Conservation (phyloP, 352 stramenopile species). For the Globisporangium recalcitrans region DNA sequence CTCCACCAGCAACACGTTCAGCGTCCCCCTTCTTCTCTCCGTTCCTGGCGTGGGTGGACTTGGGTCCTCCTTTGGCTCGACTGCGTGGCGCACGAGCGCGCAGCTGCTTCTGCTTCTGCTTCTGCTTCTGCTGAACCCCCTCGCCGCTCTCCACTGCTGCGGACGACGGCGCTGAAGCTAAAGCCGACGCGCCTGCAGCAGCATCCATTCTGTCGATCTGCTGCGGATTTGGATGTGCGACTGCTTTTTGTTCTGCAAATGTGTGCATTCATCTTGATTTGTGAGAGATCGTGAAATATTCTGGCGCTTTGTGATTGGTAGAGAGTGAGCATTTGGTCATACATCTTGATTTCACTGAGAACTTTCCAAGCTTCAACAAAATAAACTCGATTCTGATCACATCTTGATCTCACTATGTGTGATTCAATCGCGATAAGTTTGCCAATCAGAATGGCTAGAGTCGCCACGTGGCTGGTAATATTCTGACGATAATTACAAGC, state of each 20-base stretch:
- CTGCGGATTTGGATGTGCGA: too few species aligned
- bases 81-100: background rate
- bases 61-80: background rate
- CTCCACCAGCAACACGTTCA: background rate
- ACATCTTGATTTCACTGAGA: background rate
- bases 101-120: too few species aligned
- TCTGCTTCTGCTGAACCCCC: too few species aligned
- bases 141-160: background rate
- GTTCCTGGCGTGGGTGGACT: background rate
- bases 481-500: background rate
- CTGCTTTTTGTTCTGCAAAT: too few species aligned
- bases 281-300: background rate
- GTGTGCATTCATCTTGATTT: too few species aligned
- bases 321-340: background rate
- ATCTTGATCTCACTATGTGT: background rate
- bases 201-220: conserved; percentile 6
- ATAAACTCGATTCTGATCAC: too few species aligned
- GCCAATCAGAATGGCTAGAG: background rate
- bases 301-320: background rate
- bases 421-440: background rate
- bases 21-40: background rate
- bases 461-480: background rate
- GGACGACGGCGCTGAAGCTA: background rate
- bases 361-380: too few species aligned
- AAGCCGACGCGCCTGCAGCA: background rate